These are phyloP conservation scores for Hygrophorus russula DNA, from an alignment of 768 basidiomycete genomes.

Conservation along the genomic window DNA sequence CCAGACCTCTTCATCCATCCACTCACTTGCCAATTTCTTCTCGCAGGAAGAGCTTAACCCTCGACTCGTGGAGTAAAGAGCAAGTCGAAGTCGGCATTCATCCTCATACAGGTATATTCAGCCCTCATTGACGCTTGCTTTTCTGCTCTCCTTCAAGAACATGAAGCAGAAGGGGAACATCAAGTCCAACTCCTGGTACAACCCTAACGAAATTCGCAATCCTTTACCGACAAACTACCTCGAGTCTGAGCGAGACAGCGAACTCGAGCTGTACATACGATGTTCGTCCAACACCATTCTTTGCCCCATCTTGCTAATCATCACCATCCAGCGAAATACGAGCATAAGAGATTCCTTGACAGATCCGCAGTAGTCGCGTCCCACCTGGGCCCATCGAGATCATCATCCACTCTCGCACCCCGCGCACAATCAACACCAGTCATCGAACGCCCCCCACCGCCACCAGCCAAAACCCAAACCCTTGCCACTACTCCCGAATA, in stretches of 20 bases:
- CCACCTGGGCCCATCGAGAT: constrained; percentile 33
- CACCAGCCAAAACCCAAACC: constrained; percentile 6
- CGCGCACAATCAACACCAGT: constrained; percentile 14
- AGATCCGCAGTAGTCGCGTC: constrained; percentile 34
- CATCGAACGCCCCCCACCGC: constrained; percentile 14
- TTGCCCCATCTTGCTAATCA: constrained; percentile 3
- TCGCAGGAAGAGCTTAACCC: constrained; percentile 74
- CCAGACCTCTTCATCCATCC: background rate
- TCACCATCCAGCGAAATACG: constrained; percentile 53
- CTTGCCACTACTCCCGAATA: background rate
- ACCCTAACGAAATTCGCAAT: constrained; percentile 72
- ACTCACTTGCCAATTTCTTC: constrained; percentile 6
- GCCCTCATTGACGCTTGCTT: background rate
- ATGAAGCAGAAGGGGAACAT: constrained; percentile 79
- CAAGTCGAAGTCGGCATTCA: constrained; percentile 63
- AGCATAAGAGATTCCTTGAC: constrained; percentile 59
- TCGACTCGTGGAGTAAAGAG: constrained; percentile 83
- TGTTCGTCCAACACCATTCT: constrained; percentile 31
- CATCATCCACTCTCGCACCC: constrained; percentile 19
- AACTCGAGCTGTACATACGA: constrained; percentile 86
- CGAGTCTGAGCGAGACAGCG: constrained; percentile 75
- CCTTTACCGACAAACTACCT: constrained; percentile 76
- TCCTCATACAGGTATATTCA: constrained; percentile 1
- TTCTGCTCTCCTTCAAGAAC: constrained; percentile 28
- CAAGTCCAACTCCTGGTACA: constrained; percentile 69